Evolutionary conservation across 805 yeast species (phyloP).

Genomic region (Scheffersomyces amazonensis): DNA sequence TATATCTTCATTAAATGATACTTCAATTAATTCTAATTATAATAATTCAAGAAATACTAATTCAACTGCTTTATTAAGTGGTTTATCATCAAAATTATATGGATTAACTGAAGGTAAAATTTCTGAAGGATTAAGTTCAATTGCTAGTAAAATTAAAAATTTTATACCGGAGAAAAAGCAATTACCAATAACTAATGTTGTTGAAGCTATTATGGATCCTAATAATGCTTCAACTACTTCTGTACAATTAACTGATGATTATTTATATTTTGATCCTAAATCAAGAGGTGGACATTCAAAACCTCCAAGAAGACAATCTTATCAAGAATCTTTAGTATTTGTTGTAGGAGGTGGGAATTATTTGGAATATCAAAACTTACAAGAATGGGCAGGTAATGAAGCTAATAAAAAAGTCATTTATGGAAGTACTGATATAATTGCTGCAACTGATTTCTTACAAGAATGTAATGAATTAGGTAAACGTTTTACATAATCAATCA

Average conservation of each 20-base stretch:
- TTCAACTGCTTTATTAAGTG: slow-evolving; percentile 62
- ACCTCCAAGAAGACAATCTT: slow-evolving; percentile 81
- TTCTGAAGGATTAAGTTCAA: slow-evolving; percentile 85
- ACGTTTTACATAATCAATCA: not conserved
- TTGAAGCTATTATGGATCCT: slow-evolving; percentile 91
- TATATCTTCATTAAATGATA: slow-evolving; percentile 13
- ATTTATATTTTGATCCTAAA: slow-evolving; percentile 86
- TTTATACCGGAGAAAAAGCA: slow-evolving; percentile 84
- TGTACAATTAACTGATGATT: slow-evolving; percentile 80
- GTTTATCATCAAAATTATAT: slow-evolving; percentile 71
- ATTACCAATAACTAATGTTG: slow-evolving; percentile 85
- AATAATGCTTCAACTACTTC: slow-evolving; percentile 56
- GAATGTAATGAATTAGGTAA: slow-evolving; percentile 60
- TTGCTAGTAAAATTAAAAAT: slow-evolving; percentile 84
- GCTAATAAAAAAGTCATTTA: slow-evolving; percentile 61
- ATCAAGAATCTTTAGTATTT: slow-evolving; percentile 81
- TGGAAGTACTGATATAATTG: slow-evolving; percentile 78
- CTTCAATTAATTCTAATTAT: slow-evolving; percentile 5
- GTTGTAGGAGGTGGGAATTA: slow-evolving; percentile 97
- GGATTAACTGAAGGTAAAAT: slow-evolving; percentile 80
- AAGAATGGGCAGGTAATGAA: slow-evolving; percentile 67
- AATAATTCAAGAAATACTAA: slow-evolving; percentile 37
- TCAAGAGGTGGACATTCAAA: slow-evolving; percentile 87
- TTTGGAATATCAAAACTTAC: slow-evolving; percentile 88
- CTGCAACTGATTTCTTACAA: slow-evolving; percentile 65